Evolutionary conservation across 176 grass and related monocot genomes (phyloP).

Genomic region (Oryza punctata): DNA sequence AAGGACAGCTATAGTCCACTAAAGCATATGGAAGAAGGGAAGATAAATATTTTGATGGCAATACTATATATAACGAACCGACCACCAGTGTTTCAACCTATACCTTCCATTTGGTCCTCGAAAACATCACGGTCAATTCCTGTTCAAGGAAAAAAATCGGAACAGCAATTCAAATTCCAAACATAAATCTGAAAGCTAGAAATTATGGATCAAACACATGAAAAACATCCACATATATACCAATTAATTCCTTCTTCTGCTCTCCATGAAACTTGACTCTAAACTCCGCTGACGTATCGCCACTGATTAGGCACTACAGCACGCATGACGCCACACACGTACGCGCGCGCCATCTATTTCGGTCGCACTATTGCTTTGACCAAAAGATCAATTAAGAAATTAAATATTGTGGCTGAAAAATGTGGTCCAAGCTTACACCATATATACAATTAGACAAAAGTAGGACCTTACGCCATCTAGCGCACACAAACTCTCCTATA

Average conservation of each 20-base stretch:
- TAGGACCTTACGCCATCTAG: neutral
- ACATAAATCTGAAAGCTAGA: neutral
- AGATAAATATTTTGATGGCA: no score
- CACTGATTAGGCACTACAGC: neutral
- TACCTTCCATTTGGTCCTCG: neutral
- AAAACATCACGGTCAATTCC: neutral
- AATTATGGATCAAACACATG: neutral
- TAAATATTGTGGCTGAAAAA: slow-evolving; percentile 19
- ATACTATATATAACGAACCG: no score
- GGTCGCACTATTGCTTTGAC: neutral
- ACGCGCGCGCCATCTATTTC: neutral
- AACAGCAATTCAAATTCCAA: neutral
- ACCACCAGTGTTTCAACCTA: no score
- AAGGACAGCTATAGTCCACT: no score
- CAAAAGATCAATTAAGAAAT: neutral
- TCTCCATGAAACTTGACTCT: neutral
- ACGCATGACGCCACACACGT: neutral
- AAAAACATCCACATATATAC: no score
- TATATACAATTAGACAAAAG: no score
- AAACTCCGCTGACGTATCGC: neutral
- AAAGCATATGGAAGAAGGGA: no score
- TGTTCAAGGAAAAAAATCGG: neutral
- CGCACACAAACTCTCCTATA: neutral
- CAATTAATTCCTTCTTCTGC: no score
- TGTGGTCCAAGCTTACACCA: slow-evolving; percentile 4